A percentile compares a stretch with the other conserved stretches of the same genome.
phyloP scores from a whole-genome alignment of 2,329 filamentous ascomycete species.

The Diaporthe citri region DNA sequence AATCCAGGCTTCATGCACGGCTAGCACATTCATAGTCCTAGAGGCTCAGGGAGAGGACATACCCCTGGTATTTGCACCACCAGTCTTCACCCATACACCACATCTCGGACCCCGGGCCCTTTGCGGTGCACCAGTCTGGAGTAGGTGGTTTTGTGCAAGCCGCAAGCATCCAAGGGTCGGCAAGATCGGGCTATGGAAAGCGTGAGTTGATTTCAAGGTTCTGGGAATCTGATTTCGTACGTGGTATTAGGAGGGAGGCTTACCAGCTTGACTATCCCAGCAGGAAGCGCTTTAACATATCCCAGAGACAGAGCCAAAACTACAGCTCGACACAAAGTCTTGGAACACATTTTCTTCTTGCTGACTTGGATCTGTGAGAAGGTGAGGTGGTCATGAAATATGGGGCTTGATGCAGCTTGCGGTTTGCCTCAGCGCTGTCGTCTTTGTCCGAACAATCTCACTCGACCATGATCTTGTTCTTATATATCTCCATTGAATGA shows the following conservation, averaged over 20 bases:
- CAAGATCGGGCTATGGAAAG: background rate
- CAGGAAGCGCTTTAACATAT: background rate
- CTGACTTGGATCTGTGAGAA: background rate
- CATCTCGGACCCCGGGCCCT: background rate
- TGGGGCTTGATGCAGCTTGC: background rate
- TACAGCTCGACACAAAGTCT: background rate
- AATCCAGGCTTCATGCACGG: background rate
- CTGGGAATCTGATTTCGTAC: background rate
- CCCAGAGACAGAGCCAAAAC: background rate
- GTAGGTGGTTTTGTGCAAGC: background rate
- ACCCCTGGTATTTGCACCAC: conserved; percentile 1
- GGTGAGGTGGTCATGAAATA: background rate
- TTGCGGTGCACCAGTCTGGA: background rate
- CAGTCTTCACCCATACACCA: background rate
- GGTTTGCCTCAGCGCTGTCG: background rate
- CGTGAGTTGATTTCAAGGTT: accelerated
- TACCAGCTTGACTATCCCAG: background rate
- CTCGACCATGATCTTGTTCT: too few species aligned
- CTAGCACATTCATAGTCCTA: background rate
- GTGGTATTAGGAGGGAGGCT: background rate
- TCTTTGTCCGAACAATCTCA: too few species aligned
- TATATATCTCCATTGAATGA: background rate
- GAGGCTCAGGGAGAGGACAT: background rate
- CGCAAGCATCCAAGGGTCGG: background rate
- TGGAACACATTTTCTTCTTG: background rate